These are phyloP conservation scores for Zangia roseola DNA, from an alignment of 768 basidiomycete species.

Conservation along the genomic window DNA sequence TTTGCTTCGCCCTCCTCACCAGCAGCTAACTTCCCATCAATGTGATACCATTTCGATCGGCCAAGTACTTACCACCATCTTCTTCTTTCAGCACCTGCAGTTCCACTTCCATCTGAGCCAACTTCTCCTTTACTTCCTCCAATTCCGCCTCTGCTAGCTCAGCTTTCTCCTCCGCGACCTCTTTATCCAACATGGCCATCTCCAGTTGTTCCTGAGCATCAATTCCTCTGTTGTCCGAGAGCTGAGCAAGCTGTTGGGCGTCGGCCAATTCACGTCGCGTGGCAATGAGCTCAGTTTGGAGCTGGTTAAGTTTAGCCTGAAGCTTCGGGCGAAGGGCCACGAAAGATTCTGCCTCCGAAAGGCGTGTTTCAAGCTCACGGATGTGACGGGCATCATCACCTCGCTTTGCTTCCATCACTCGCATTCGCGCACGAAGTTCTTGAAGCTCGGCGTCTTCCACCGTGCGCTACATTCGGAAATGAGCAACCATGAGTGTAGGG, in stretches of 20 bases:
- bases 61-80: slow-evolving; percentile 35
- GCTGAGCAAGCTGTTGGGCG: slow-evolving; percentile 66
- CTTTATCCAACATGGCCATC: slow-evolving; percentile 93
- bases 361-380: slow-evolving; percentile 80
- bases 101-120: slow-evolving; percentile 83
- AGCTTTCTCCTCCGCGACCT: slow-evolving; percentile 91
- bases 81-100: slow-evolving; percentile 75
- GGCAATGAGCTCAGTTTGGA: slow-evolving; percentile 76
- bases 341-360: slow-evolving; percentile 81
- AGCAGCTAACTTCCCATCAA: slow-evolving; percentile 15
- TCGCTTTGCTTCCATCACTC: slow-evolving; percentile 83
- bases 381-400: slow-evolving; percentile 83
- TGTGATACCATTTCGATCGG: neutral
- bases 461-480: slow-evolving; percentile 19
- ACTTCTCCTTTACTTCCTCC: slow-evolving; percentile 73
- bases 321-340: slow-evolving; percentile 85
- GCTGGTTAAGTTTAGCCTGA: slow-evolving; percentile 79
- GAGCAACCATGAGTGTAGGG: slow-evolving; percentile 7
- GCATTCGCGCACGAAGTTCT: slow-evolving; percentile 79
- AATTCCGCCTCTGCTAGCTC: slow-evolving; percentile 78
- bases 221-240: slow-evolving; percentile 65
- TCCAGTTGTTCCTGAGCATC: slow-evolving; percentile 91
- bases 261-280: slow-evolving; percentile 79
- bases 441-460: slow-evolving; percentile 65
- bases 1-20: slow-evolving; percentile 33